Base-by-base conservation (phyloP, 2,329 filamentous ascomycete genomes). In the Chaetomium sp. region DNA sequence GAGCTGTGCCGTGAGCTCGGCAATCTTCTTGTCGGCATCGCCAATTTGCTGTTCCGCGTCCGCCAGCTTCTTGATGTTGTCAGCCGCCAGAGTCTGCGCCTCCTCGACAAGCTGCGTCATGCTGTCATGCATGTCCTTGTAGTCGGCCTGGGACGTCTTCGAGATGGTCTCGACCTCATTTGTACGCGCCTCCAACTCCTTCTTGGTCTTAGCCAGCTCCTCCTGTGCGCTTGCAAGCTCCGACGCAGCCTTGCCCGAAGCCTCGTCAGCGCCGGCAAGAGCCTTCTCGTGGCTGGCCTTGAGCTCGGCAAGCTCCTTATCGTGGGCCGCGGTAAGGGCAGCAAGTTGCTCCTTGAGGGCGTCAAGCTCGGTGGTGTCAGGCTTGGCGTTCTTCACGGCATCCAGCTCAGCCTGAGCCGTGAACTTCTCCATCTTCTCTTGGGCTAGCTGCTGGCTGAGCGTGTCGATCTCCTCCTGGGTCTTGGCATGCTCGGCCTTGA, bases 91-190 rank as follows among this genome's bases (percentile, higher is more conserved):
- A 70, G 74, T 80, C 70, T 83, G 80, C 59, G 83, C 83, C 71
- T 88, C 85, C 72, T 88, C 85, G 1, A 87, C 80, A 60, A 88
- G 77, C 69, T 83, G 76, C 4, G 83, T 87, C 78, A 89, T 81
- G 66, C 83, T 86, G 59, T 89, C 85, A 72, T 86, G 84, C 78
- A 89, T 83, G 68, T 87, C 85, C 72, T 84, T 81, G 75, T 86
- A 87, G 73, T 87, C 85, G n/a, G 81, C 79, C 73, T 81, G 79
- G 55, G 82, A 79, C n/a, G 80, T 85, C 81, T 86, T 85, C 60
- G 78, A 71, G 73, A 80, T 81, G 12, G 80, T 80, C 12, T 83
- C 81, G 3, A 81, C 79, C 70, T 84, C 81, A 25, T 80, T 77
- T 74, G 79, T 81, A 70, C 82, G 77, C 8, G 82, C 80, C 67